Percentiles rank a stretch among this genome's conserved stretches.
Evolutionary conservation across 352 stramenopile genomes (phyloP).

Genomic region (Phytophthora agathidicida): DNA sequence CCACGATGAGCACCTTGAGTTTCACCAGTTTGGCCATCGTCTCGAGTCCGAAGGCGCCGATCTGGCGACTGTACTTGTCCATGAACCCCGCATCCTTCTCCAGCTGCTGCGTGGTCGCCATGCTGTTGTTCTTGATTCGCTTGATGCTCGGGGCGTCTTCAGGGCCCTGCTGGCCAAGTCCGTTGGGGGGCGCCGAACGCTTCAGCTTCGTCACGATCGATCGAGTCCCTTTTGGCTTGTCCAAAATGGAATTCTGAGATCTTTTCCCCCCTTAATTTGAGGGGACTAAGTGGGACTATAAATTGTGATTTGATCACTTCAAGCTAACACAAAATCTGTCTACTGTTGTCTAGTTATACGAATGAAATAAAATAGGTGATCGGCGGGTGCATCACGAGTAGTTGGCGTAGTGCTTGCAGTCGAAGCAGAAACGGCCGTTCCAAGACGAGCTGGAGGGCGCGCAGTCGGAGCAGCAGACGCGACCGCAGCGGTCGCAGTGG

Average conservation of each 20-base stretch:
- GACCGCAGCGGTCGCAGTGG: conserved; percentile 76
- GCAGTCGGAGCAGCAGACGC: conserved; percentile 82
- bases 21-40: conserved; percentile 92
- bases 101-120: conserved; percentile 67
- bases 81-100: conserved; percentile 91
- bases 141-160: conserved; percentile 34
- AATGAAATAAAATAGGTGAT: conserved; percentile 21
- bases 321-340: too few relatives aligned
- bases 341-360: conserved; percentile 23
- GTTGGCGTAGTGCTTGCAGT: conserved; percentile 80
- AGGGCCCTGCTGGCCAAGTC: conserved; percentile 37
- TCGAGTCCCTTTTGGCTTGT: conserved; percentile 9
- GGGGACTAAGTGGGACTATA: conserved; percentile 13
- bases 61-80: conserved; percentile 94
- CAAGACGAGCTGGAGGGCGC: conserved; percentile 68
- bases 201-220: conserved; percentile 41
- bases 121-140: conserved; percentile 18
- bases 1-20: conserved; percentile 86
- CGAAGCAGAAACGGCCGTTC: conserved; percentile 78
- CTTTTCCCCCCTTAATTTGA: conserved; percentile 17
- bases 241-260: conserved; percentile 35
- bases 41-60: conserved; percentile 91
- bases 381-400: conserved; percentile 27
- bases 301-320: conserved; percentile 35
- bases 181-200: conserved; percentile 20